Base-by-base conservation (phyloP, 176 grass and related monocot species). In the Triticum urartu region DNA sequence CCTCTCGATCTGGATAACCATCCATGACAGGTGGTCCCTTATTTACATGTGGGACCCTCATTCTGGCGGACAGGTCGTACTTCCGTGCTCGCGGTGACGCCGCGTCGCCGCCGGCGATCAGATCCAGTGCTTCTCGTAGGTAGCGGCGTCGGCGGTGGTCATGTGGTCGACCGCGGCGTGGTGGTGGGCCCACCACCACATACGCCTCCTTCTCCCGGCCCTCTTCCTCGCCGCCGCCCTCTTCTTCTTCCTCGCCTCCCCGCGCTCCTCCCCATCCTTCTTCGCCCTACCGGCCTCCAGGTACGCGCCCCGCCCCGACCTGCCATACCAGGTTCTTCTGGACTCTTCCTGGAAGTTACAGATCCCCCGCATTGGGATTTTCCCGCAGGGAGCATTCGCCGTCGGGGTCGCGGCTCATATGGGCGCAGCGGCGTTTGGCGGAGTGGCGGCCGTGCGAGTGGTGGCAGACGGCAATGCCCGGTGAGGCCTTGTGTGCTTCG, bases 401-500 rank as follows among this genome's bases (percentile, higher is more conserved):
- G 9, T 17, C 39, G 7, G 39, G 54, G 30, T 85, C 78, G 47
- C 70, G 77, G 64, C 17, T 88, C 85, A 92, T 96, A 59, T 96
- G 94, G 94, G 84, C 83, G 50, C 77, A 86, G 79, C 87, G 67
- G 62, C 86, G 91, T 56, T 18, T 84, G 65, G 89, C 81, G 43
- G 87, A 93, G 86, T 93, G 94, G 94, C 83, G 89, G n/a, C 85
- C 89, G 11, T 96, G 94, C 87, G 68, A 34, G n/a, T 93, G 94
- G 94, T 92, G 94, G 91, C 86, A 81, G 63, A 76, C 84, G 15
- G 84, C 81, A 36, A 36, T 87, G 56, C 84, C 71, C 20, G 61
- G 87, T 87, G 78, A 85, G 75, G 17, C 71, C 43, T 77, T 48
- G 85, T 63, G 54, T 24, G 79, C 72, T 52, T 69, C 48, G n/a